A percentile compares a stretch with the other conserved stretches of the same genome.
These are phyloP conservation scores for Orbilia ellipsospora DNA, from an alignment of 2,329 filamentous ascomycete genomes.

Conservation along the genomic window DNA sequence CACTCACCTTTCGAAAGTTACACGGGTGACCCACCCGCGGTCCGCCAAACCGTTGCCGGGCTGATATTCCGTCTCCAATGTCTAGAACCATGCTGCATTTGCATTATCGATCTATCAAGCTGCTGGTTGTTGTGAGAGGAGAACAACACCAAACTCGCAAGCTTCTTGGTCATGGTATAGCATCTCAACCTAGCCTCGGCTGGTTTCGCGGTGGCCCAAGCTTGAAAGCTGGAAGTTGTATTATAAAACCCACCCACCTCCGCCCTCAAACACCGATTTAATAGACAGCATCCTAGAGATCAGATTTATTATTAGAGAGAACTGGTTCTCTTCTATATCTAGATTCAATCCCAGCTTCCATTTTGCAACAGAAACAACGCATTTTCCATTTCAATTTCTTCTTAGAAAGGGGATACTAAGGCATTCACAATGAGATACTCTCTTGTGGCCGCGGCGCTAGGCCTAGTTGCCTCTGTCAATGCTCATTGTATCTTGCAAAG, in stretches of 20 bases:
- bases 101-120: not conserved
- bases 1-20: conserved; percentile 26
- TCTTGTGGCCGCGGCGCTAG: conserved; percentile 31
- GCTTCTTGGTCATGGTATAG: conserved; percentile 20
- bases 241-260: conserved; percentile 40
- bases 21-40: conserved; percentile 37
- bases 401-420: not conserved
- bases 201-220: not conserved
- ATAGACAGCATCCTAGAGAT: conserved; percentile 37
- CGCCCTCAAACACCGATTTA: conserved; percentile 9
- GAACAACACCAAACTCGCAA: too few relatives aligned
- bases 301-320: conserved; percentile 33
- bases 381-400: conserved; percentile 4
- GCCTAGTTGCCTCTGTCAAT: conserved; percentile 48
- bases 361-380: conserved; percentile 51
- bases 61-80: conserved; percentile 50
- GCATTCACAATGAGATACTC: conserved; percentile 42
- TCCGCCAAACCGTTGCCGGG: conserved; percentile 52
- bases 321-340: conserved; percentile 28
- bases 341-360: conserved; percentile 24
- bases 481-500: conserved; percentile 57
- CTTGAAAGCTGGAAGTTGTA: not conserved
- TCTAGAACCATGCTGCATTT: not conserved
- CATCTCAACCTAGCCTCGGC: not conserved
- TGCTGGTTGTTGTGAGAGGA: too few relatives aligned